These are phyloP conservation scores for Collybia sordida DNA, from an alignment of 768 basidiomycete species.

Conservation along the genomic window DNA sequence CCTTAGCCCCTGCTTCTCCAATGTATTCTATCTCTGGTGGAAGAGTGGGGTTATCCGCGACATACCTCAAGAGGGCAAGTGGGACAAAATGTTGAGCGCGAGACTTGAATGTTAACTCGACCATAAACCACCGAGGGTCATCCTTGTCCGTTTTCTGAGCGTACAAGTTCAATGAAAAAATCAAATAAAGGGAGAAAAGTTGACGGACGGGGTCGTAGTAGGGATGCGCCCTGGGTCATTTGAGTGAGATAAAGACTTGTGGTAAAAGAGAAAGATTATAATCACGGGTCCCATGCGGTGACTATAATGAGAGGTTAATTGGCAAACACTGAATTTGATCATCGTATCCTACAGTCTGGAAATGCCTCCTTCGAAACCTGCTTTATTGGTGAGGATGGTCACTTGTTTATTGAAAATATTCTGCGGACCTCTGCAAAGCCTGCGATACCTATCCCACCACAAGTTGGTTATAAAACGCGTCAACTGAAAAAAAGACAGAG, in stretches of 20 bases:
- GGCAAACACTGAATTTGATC: background rate
- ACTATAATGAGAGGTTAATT: conserved; percentile 41
- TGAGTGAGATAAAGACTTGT: conserved; percentile 5
- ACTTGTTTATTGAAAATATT: background rate
- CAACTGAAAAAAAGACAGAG: background rate
- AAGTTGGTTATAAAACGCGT: background rate
- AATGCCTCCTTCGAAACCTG: conserved; percentile 84
- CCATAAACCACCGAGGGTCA: conserved; percentile 92
- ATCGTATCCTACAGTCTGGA: conserved; percentile 73
- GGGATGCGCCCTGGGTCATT: conserved; percentile 55
- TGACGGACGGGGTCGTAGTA: conserved; percentile 67
- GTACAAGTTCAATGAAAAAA: background rate
- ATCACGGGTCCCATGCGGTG: conserved; percentile 88
- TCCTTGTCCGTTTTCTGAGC: conserved; percentile 73
- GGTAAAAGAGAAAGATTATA: conserved; percentile 8
- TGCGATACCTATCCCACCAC: conserved; percentile 56
- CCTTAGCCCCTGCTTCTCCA: conserved; percentile 54
- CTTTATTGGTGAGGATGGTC: conserved; percentile 4
- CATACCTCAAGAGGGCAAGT: conserved; percentile 66
- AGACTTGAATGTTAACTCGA: conserved; percentile 67
- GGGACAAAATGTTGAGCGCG: conserved; percentile 76
- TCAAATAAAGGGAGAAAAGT: conserved; percentile 17
- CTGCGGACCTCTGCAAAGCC: conserved; percentile 72
- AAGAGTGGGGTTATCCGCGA: conserved; percentile 44
- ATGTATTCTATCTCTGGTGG: conserved; percentile 69